Conservation (phyloP, 2,329 filamentous ascomycete genomes). For the Arachnopeziza araneosa region DNA sequence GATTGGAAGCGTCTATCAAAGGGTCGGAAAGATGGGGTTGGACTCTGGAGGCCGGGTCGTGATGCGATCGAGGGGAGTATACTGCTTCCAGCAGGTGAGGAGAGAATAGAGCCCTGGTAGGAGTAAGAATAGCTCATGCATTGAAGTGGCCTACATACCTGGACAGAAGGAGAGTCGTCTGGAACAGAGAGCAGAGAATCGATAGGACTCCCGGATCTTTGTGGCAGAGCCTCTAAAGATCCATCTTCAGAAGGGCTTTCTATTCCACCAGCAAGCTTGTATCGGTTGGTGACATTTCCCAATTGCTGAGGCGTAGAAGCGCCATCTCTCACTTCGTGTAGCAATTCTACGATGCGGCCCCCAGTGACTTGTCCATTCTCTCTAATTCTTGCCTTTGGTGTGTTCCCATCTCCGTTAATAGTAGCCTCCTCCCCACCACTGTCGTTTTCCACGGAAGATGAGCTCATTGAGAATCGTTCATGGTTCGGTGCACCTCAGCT, state of each 20-base stretch:
- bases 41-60: conserved; percentile 58
- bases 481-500: conserved; percentile 20
- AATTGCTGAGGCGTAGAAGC: conserved; percentile 22
- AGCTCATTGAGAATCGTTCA: conserved; percentile 58
- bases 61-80: conserved; percentile 64
- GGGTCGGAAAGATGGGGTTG: conserved; percentile 79
- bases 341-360: conserved; percentile 22
- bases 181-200: conserved; percentile 67
- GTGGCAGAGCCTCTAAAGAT: conserved; percentile 46
- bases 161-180: conserved; percentile 79
- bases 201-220: conserved; percentile 59
- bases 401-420: conserved; percentile 32
- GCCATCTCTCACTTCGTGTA: conserved; percentile 26
- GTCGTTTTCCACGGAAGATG: conserved; percentile 56
- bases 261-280: conserved; percentile 28
- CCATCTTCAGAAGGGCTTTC: conserved; percentile 47
- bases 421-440: conserved; percentile 52
- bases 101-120: conserved; percentile 53
- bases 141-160: conserved; percentile 45
- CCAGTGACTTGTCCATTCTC: conserved; percentile 21
- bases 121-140: not conserved
- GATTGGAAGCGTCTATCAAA: conserved; percentile 95
- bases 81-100: conserved; percentile 70
- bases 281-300: conserved; percentile 33
- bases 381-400: not conserved